phyloP scores from a whole-genome alignment of 2,329 filamentous ascomycete species.

The Fusarium agapanthi region DNA sequence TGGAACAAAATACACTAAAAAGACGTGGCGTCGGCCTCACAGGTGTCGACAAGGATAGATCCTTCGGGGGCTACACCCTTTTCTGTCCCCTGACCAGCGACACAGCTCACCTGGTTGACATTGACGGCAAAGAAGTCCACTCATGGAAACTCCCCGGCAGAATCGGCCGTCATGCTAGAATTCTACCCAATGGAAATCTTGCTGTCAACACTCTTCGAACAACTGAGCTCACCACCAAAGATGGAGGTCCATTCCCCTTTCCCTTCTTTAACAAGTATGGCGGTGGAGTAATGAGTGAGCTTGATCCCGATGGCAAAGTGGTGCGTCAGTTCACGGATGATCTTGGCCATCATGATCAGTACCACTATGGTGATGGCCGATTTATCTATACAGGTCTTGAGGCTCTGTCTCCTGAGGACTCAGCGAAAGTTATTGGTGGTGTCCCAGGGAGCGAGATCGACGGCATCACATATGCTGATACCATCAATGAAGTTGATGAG shows the following conservation, averaged over 20 bases:
- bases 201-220: constrained; percentile 43
- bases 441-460: constrained; percentile 39
- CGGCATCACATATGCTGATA: constrained; percentile 43
- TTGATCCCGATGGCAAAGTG: constrained; percentile 36
- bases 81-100: constrained; percentile 44
- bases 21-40: constrained; percentile 42
- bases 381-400: constrained; percentile 43
- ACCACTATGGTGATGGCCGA: constrained; percentile 41
- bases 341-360: constrained; percentile 44
- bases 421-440: constrained; percentile 41
- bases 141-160: constrained; percentile 43
- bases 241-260: constrained; percentile 39
- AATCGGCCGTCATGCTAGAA: constrained; percentile 41
- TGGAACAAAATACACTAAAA: constrained; percentile 46
- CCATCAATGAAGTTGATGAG: constrained; percentile 42
- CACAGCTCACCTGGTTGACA: constrained; percentile 40
- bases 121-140: constrained; percentile 43
- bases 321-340: constrained; percentile 42
- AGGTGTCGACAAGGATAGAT: constrained; percentile 38
- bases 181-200: constrained; percentile 43
- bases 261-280: constrained; percentile 46
- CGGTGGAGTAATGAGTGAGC: constrained; percentile 43
- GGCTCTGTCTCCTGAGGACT: constrained; percentile 38
- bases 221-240: constrained; percentile 19
- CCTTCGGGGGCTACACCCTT: constrained; percentile 43